phyloP scores from a whole-genome alignment of 805 yeast genomes.

The Starmerella bacillaris region DNA sequence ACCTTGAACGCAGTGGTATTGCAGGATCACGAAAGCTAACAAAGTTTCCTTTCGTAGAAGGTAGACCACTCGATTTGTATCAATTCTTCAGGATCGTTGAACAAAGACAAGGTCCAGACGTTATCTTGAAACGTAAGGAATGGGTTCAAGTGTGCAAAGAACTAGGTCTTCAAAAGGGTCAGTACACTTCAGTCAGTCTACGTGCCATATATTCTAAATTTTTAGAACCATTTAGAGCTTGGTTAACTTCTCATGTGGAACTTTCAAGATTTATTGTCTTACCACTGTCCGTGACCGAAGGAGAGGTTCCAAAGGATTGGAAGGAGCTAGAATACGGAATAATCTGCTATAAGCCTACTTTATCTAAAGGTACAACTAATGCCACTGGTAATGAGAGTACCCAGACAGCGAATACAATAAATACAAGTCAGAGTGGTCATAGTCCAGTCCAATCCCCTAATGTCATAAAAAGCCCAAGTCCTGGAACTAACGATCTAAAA shows the following conservation, averaged over 20 bases:
- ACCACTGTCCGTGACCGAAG: neutral
- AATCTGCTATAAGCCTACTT: neutral
- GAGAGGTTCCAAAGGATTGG: neutral
- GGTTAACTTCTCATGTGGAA: conserved; percentile 2
- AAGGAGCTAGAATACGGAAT: conserved; percentile 1
- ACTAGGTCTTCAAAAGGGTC: conserved; percentile 51
- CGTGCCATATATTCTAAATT: conserved; percentile 7
- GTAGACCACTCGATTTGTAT: conserved; percentile 46
- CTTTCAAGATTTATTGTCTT: neutral
- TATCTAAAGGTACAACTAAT: neutral
- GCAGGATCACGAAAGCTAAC: no score
- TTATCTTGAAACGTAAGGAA: conserved; percentile 43
- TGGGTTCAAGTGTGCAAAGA: conserved; percentile 81
- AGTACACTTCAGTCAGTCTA: conserved; percentile 7
- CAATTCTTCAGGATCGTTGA: conserved; percentile 40
- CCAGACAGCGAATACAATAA: neutral
- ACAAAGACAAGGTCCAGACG: conserved; percentile 46
- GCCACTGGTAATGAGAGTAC: neutral
- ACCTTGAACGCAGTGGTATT: neutral
- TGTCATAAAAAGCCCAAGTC: no score
- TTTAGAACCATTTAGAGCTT: conserved; percentile 7
- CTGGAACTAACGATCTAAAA: no score
- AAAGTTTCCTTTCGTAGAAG: conserved; percentile 50
- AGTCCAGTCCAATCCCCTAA: no score
- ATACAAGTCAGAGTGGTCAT: no score